Base-by-base conservation (phyloP, 352 stramenopile genomes). In the Pythium biforme region DNA sequence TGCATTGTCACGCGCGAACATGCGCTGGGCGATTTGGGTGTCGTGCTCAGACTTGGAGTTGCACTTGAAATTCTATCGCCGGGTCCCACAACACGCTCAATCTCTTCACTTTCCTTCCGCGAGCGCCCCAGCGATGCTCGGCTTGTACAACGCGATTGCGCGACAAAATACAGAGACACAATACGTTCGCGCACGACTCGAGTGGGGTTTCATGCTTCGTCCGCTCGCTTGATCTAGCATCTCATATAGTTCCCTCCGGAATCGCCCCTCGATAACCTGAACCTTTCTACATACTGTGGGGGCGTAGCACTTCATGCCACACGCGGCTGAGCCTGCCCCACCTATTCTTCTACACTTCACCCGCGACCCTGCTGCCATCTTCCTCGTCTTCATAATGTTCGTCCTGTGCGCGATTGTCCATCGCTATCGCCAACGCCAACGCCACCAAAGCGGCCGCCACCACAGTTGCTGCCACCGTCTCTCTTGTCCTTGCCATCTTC, bases 361-460 rank as follows among this genome's bases (percentile, higher is more conserved):
- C 37, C n/a, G 37, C 37, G 17, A 43, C 39, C 40, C 26, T 33
- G 4, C 20, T 34, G 14, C 25, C 33, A 31, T 56, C 37, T n/a
- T 43, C 17, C 37, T n/a, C 37, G 12, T 47, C 37, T 53, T 52
- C 26, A 19, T 52, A 27, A 19, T 51, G 41, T 46, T 53, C 37
- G 6, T 52, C 25, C 26, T 56, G 34, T 11, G n/a, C n/a, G n/a
- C 12, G 19, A 26, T 41, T 41, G 53, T 14, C 33, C 23, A 25
- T 23, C 57, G 57, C 57, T 64, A 64, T 64, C 57, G 57, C 57
- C 57, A 64, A 22, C 57, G 48, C 37, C 57, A 55, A 39, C 57
- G 59, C 51, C 59, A 56, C 59, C 59, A 58, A 41, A 37, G 33
- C 17, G 43, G 54, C 50, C 43, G 59, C 59, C 59, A 66, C 59